Percentiles rank a stretch among this genome's conserved stretches.
Conservation (phyloP, 2,329 filamentous ascomycete genomes). For the Thelonectria blattea region DNA sequence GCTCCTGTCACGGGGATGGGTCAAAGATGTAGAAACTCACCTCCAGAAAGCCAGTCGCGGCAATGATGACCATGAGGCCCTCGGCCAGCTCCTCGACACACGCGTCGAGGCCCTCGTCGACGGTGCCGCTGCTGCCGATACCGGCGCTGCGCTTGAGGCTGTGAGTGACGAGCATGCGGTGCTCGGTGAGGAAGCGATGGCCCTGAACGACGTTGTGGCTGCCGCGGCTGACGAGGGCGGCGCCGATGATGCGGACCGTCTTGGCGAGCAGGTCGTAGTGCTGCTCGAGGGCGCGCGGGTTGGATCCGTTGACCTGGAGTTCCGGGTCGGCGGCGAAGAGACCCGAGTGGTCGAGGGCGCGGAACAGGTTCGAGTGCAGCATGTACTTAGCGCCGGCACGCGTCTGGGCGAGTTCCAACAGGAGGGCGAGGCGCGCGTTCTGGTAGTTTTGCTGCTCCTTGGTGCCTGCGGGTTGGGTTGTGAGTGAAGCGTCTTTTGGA, state of each 20-base stretch:
- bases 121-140: slow-evolving; percentile 64
- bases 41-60: slow-evolving; percentile 84
- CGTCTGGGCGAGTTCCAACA: slow-evolving; percentile 84
- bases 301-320: slow-evolving; percentile 78
- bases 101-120: slow-evolving; percentile 56
- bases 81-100: slow-evolving; percentile 80
- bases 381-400: slow-evolving; percentile 83
- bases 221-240: slow-evolving; percentile 81
- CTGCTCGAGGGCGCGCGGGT: slow-evolving; percentile 72
- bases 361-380: slow-evolving; percentile 88
- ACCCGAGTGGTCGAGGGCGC: slow-evolving; percentile 78
- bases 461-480: slow-evolving; percentile 51
- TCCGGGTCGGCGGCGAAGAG: slow-evolving; percentile 92
- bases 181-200: slow-evolving; percentile 79
- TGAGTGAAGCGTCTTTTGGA: too few species aligned
- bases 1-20: neutral
- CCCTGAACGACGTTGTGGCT: slow-evolving; percentile 83
- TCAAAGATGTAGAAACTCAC: slow-evolving; percentile 55
- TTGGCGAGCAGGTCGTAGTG: slow-evolving; percentile 86
- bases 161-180: slow-evolving; percentile 82
- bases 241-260: slow-evolving; percentile 80
- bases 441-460: slow-evolving; percentile 57
- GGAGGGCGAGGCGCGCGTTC: slow-evolving; percentile 78
- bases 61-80: slow-evolving; percentile 82
- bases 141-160: slow-evolving; percentile 89